Conservation (phyloP, 805 yeast genomes). For the Candida tibetensis region DNA sequence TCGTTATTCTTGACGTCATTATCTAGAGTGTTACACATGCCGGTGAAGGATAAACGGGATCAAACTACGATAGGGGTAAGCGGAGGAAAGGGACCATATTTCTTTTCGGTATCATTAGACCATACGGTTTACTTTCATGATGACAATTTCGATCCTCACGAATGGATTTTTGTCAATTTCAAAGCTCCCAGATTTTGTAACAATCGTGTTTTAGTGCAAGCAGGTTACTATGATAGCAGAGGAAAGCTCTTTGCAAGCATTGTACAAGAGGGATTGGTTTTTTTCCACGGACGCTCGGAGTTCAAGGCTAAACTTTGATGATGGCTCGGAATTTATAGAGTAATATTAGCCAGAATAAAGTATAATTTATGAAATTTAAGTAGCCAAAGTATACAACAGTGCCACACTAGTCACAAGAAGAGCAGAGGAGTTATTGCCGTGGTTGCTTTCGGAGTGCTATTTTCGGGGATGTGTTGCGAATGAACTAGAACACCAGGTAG, state of each 20-base stretch:
- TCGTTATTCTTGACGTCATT: constrained; percentile 30
- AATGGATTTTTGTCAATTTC: constrained; percentile 31
- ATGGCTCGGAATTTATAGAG: constrained; percentile 1
- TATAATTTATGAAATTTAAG: too few species aligned
- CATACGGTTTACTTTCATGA: constrained; percentile 37
- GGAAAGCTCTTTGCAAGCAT: constrained; percentile 31
- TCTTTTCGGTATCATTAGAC: constrained; percentile 33
- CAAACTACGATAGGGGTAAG: not conserved
- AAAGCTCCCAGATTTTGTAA: constrained; percentile 28
- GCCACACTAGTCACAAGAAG: too few species aligned
- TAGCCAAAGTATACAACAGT: too few species aligned
- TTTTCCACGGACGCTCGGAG: constrained; percentile 20
- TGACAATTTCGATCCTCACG: constrained; percentile 31
- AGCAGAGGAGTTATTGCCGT: too few species aligned
- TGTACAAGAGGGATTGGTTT: constrained; percentile 36
- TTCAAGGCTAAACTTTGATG: constrained; percentile 20
- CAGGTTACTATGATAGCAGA: constrained; percentile 26
- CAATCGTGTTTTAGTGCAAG: constrained; percentile 30
- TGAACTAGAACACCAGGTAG: too few species aligned
- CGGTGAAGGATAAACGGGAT: constrained; percentile 8
- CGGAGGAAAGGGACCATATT: constrained; percentile 22
- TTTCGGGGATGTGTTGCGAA: too few species aligned
- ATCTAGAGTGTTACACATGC: constrained; percentile 28
- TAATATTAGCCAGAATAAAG: not conserved
- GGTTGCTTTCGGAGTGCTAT: too few species aligned